These are phyloP conservation scores for Phytophthora cactorum DNA, from an alignment of 352 stramenopile genomes.

Conservation along the genomic window DNA sequence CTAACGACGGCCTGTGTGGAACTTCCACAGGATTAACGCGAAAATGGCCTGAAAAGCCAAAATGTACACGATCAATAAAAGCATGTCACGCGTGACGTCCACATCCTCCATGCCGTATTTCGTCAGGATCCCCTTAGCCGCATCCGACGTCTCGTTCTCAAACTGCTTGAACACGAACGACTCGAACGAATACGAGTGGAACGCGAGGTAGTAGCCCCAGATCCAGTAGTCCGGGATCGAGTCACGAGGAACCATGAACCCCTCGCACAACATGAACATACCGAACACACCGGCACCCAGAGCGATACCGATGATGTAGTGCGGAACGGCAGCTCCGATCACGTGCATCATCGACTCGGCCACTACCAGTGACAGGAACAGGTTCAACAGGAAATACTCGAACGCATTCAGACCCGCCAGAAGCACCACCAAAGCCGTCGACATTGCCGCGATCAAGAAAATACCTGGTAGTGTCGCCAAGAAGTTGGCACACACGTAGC, in stretches of 20 bases:
- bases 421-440: constrained; percentile 54
- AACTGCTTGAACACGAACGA: constrained; percentile 85
- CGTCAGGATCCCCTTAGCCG: constrained; percentile 23
- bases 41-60: constrained; percentile 45
- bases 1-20: constrained; percentile 20
- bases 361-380: constrained; percentile 78
- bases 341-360: constrained; percentile 84
- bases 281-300: constrained; percentile 73
- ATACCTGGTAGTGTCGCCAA: constrained; percentile 72
- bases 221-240: constrained; percentile 73
- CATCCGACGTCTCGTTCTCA: constrained; percentile 27
- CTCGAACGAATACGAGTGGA: constrained; percentile 87
- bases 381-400: constrained; percentile 61
- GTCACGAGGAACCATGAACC: constrained; percentile 71
- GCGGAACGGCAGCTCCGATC: constrained; percentile 67
- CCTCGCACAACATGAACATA: constrained; percentile 85
- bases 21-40: constrained; percentile 34
- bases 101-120: constrained; percentile 55
- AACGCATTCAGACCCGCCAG: constrained; percentile 63
- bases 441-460: constrained; percentile 67
- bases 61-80: constrained; percentile 42
- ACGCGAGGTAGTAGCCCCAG: constrained; percentile 87
- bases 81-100: constrained; percentile 49
- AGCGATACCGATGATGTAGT: constrained; percentile 87
- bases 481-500: constrained; percentile 74